Base-by-base conservation (phyloP, 2,329 filamentous ascomycete genomes). In the Pseudomassariella vexata region DNA sequence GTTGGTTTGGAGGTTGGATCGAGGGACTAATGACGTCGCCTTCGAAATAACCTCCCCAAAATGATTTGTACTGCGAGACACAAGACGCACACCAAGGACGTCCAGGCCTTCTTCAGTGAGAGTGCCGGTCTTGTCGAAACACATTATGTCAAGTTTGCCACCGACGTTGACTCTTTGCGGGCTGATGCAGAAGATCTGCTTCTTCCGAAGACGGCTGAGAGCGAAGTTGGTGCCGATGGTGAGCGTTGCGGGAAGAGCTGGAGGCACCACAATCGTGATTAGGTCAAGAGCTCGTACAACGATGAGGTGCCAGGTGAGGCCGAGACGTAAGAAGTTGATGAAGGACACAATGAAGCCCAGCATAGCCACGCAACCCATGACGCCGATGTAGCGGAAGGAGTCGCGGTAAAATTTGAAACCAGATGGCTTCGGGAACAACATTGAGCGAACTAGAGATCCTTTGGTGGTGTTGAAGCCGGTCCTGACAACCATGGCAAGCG, bases 61-160 rank as follows among this genome's bases (percentile, higher is more conserved):
- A 32, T 73, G 62, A 24, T 71, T 66, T 4, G 62, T 59, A 2
- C 71, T 70, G 29, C 71, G 66, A 35, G 82, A 77, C 8, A 87
- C 86, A 6, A 92, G 78, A 20, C 87, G 79, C 14, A 95, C 79
- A 9, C 92, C 92, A 9, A 98, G 70, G 12, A 98, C 86, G 55
- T 98, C 94, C 24, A 98, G 64, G 0, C 92, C 92, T 56, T 98
- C 92, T 58, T 96, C 92, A 0, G 92, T 98, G 33, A 98, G 65
- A 0, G 92, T 98, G n/a, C 92, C 92, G 1, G 92, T 98, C 63
- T 98, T 98, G 62, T 98, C 92, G 44, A 98, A 98, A 59, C 90
- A 95, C 62, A 98, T 85, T 9, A 96, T 77, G 52, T 98, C 92
- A 4, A 98, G 65, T 58, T 96, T 96, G 30, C 94, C 92, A 11